Percentiles rank a stretch among this genome's conserved stretches.
Conservation (phyloP, 2,329 filamentous ascomycete genomes). For the Ascochyta pisi region DNA sequence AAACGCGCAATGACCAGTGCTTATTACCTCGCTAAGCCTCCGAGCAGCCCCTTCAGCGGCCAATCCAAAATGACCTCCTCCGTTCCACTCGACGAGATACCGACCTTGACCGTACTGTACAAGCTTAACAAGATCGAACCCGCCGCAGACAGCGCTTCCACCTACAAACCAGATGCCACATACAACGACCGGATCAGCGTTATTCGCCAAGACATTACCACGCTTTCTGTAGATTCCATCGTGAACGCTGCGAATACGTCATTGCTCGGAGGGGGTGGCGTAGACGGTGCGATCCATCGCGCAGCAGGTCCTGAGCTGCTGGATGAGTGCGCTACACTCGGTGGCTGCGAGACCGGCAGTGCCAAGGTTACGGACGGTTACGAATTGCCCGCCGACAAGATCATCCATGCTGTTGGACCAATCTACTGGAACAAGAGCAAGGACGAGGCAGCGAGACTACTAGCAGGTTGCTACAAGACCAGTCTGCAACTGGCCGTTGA, state of each 20-base stretch:
- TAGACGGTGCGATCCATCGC: constrained; percentile 77
- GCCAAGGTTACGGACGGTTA: constrained; percentile 86
- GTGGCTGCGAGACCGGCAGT: constrained; percentile 77
- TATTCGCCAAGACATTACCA: constrained; percentile 81
- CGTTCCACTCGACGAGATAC: constrained; percentile 60
- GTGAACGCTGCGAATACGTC: constrained; percentile 89
- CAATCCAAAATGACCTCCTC: constrained; percentile 35
- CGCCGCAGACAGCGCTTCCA: constrained; percentile 15
- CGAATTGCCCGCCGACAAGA: constrained; percentile 73
- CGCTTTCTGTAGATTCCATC: constrained; percentile 77
- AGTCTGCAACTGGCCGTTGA: constrained; percentile 76
- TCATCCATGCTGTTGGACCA: constrained; percentile 93
- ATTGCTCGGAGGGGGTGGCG: constrained; percentile 86
- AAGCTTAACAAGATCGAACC: constrained; percentile 59
- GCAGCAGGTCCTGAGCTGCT: constrained; percentile 76
- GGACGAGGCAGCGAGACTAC: constrained; percentile 50
- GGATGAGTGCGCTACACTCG: constrained; percentile 73
- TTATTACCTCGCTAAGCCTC: constrained; percentile 32
- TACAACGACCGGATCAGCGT: constrained; percentile 74
- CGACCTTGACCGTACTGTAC: constrained; percentile 71
- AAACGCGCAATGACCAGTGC: constrained; percentile 29
- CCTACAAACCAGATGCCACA: constrained; percentile 26
- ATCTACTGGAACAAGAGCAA: constrained; percentile 64
- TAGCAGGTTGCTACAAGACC: constrained; percentile 71
- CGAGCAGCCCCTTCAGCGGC: constrained; percentile 7